phyloP scores from a whole-genome alignment of 2,329 filamentous ascomycete genomes.

The Colletotrichum nymphaeae region DNA sequence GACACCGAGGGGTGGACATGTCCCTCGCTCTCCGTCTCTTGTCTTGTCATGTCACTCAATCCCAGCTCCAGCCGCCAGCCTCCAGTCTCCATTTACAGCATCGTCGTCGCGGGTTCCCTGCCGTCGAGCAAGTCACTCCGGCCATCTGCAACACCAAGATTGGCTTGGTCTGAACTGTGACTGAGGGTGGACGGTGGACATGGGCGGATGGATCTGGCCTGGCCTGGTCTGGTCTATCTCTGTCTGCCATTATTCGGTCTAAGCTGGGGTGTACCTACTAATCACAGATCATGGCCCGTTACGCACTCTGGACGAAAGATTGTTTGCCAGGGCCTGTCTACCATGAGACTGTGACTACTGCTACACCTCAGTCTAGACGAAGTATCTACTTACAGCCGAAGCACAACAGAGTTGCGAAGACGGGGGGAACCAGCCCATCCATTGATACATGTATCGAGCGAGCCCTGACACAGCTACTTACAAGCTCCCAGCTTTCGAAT shows the following conservation, averaged over 20 bases:
- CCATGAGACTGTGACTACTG: background rate
- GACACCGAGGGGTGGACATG: constrained; percentile 22
- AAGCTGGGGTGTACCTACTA: constrained; percentile 12
- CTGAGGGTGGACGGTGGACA: background rate
- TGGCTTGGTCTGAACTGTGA: background rate
- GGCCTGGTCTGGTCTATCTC: constrained; percentile 3
- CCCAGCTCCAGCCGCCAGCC: background rate
- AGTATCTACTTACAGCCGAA: background rate
- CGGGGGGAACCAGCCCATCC: background rate
- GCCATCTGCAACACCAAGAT: background rate
- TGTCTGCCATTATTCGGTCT: background rate
- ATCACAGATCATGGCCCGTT: background rate
- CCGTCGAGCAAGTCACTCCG: background rate
- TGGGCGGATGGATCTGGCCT: constrained; percentile 21
- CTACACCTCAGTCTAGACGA: background rate
- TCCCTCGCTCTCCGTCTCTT: background rate
- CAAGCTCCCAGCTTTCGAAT: background rate
- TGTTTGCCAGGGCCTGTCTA: constrained; percentile 3
- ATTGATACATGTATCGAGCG: background rate
- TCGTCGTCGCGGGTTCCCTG: constrained; percentile 12
- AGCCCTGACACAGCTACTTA: background rate
- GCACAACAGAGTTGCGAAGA: background rate
- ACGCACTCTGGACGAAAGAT: constrained; percentile 11
- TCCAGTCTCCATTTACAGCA: background rate
- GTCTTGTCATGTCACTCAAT: background rate